These are phyloP conservation scores for Apostasia ramifera DNA, from an alignment of 106 monocot species.

Conservation along the genomic window DNA sequence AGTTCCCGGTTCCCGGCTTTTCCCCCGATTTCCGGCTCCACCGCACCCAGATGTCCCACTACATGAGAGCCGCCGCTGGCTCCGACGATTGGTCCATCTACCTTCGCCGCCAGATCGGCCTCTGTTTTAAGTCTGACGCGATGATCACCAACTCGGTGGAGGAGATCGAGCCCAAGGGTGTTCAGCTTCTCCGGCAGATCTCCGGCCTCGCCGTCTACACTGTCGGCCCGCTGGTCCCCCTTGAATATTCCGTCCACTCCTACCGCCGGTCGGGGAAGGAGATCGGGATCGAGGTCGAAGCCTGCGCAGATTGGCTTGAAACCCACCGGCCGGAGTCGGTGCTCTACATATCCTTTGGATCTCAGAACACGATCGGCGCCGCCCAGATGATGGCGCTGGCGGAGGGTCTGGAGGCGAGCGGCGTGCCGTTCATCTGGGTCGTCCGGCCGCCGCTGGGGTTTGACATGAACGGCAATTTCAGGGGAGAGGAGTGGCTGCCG, in stretches of 20 bases:
- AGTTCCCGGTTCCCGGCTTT: constrained; percentile 14
- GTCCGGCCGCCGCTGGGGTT: constrained; percentile 2
- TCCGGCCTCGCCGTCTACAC: constrained; percentile 8
- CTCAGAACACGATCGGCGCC: constrained; percentile 16
- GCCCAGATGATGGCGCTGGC: constrained; percentile 45
- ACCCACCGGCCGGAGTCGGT: constrained; percentile 24
- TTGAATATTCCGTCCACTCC: constrained; percentile 2
- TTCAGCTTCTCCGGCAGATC: constrained; percentile 5
- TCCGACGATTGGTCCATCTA: constrained; percentile 8
- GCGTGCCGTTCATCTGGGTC: constrained; percentile 41
- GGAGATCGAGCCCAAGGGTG: constrained; percentile 20
- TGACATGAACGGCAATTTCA: background rate
- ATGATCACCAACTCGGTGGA: constrained; percentile 9
- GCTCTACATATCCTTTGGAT: constrained; percentile 46
- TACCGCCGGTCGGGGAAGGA: background rate
- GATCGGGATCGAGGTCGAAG: background rate
- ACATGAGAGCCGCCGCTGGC: constrained; percentile 5
- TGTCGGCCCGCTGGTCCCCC: constrained; percentile 12
- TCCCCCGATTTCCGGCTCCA: constrained; percentile 9
- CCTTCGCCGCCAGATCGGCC: background rate
- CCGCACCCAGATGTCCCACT: constrained; percentile 3
- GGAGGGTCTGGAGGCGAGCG: constrained; percentile 31
- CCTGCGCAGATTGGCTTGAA: constrained; percentile 16
- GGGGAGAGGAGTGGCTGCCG: constrained; percentile 26
- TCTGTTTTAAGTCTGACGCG: background rate